These are phyloP conservation scores for Pezicula radicicola DNA, from an alignment of 2,329 filamentous ascomycete genomes.

Conservation along the genomic window DNA sequence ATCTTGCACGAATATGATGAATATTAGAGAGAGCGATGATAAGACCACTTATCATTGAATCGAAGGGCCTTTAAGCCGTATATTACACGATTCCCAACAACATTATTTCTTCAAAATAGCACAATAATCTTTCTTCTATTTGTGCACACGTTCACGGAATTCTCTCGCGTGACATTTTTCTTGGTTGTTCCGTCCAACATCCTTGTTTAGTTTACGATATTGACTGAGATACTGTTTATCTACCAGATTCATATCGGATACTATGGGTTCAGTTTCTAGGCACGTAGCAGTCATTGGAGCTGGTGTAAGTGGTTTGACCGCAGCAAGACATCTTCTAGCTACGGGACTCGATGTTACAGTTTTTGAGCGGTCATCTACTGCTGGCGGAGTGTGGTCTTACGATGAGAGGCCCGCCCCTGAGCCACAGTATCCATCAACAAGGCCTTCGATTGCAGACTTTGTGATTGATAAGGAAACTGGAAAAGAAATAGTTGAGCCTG, in stretches of 20 bases:
- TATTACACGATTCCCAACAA: too few species aligned
- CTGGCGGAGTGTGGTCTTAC: constrained; percentile 51
- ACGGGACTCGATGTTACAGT: constrained; percentile 45
- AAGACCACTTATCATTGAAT: not conserved
- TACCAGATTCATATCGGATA: not conserved
- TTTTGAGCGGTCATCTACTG: constrained; percentile 45
- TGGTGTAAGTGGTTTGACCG: constrained; percentile 43
- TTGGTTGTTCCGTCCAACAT: too few species aligned
- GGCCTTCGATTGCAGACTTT: constrained; percentile 17
- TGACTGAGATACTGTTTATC: not conserved
- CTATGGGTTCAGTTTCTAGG: not conserved
- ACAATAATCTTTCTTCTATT: too few species aligned
- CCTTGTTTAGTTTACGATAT: too few species aligned
- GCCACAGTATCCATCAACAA: constrained; percentile 17
- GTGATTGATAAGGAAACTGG: constrained; percentile 1
- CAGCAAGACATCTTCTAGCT: constrained; percentile 40
- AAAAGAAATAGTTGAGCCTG: not conserved
- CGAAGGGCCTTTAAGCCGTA: too few species aligned
- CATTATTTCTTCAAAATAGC: too few species aligned
- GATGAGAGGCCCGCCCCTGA: constrained; percentile 19
- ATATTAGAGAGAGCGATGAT: not conserved
- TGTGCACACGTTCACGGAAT: too few species aligned
- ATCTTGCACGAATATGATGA: not conserved
- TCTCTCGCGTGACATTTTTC: too few species aligned
- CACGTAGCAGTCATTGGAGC: constrained; percentile 44